Evolutionary conservation across 345 rosid genomes (phyloP).

Genomic region (Eucalyptus urophylla): DNA sequence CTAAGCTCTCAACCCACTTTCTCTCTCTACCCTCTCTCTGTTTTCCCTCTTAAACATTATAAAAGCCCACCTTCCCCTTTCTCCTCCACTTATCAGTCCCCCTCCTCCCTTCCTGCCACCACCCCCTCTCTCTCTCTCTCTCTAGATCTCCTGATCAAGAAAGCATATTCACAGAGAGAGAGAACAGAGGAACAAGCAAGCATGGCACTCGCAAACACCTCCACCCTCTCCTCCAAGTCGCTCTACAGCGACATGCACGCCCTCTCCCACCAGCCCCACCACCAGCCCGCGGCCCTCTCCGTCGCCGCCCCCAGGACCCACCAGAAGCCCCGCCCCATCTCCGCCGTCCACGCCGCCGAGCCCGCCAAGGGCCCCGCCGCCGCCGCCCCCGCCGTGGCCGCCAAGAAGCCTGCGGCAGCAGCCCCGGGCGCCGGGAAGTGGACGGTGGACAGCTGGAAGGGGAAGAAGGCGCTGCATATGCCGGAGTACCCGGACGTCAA

Average conservation of each 20-base stretch:
- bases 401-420: not conserved
- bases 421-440: not conserved
- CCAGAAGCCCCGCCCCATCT: not conserved
- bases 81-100: not conserved
- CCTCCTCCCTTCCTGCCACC: not conserved
- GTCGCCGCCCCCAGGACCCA: not conserved
- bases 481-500: constrained; percentile 9
- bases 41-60: not conserved
- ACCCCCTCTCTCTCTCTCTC: not conserved
- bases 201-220: constrained; percentile 49
- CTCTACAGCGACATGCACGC: constrained; percentile 21
- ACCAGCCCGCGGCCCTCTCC: not conserved
- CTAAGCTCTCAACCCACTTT: not conserved
- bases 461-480: constrained; percentile 6
- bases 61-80: not conserved
- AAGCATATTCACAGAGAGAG: not conserved
- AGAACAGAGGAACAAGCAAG: not conserved
- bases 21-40: not conserved
- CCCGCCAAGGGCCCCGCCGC: constrained; percentile 1
- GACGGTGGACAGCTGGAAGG: constrained; percentile 7
- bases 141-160: not conserved
- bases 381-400: not conserved
- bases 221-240: constrained; percentile 35
- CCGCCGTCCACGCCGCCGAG: constrained; percentile 10
- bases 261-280: not conserved